Percentiles rank a stretch among this genome's conserved stretches.
Conservation (phyloP, 139 green algal genomes). For the Chlamydomonas asymmetrica region DNA sequence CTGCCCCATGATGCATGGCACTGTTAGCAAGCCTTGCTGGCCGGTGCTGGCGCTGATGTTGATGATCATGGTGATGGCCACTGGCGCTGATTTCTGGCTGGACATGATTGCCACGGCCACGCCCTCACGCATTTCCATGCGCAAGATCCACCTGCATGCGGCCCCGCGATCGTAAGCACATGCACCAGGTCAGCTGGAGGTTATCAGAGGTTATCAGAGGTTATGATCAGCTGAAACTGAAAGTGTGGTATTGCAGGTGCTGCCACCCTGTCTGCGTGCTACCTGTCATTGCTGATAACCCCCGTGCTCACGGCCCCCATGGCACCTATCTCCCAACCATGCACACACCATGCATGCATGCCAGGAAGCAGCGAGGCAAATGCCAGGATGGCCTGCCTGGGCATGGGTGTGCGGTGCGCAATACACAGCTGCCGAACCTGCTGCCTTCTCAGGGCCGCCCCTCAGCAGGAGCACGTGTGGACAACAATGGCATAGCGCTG, state of each 20-base stretch:
- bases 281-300: too few species aligned
- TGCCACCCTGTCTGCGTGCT: neutral
- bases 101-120: constrained; percentile 16
- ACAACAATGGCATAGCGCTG: neutral
- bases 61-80: constrained; percentile 10
- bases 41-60: neutral
- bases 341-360: too few species aligned
- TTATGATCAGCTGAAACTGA: neutral
- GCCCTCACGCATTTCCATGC: neutral
- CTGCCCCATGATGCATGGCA: constrained; percentile 49
- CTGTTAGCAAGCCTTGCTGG: constrained; percentile 40
- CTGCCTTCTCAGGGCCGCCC: too few species aligned
- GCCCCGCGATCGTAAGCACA: too few species aligned
- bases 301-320: neutral
- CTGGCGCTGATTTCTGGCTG: constrained; percentile 21
- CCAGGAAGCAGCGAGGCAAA: too few species aligned
- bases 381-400: too few species aligned
- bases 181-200: too few species aligned
- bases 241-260: neutral
- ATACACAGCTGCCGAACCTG: neutral
- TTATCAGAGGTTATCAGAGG: neutral
- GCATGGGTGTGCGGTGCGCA: neutral
- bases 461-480: neutral
- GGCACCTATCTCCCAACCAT: too few species aligned
- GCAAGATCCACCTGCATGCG: constrained; percentile 6